Evolutionary conservation across 768 basidiomycete species (phyloP), one percentile per base, ranked within the genome.

Genomic region (Dendrothele bispora): DNA sequence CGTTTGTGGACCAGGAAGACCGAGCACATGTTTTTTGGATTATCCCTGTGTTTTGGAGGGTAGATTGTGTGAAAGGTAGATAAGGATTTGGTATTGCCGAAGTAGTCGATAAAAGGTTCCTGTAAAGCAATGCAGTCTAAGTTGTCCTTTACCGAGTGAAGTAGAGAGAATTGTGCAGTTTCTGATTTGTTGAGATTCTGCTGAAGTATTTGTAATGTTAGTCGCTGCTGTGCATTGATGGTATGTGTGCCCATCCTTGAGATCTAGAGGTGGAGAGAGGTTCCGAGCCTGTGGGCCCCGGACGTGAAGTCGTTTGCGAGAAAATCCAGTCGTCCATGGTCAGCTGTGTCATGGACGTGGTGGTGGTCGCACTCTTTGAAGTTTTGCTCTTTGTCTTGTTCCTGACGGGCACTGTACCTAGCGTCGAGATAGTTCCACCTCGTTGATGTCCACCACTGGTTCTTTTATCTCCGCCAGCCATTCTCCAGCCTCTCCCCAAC

Each of bases 171-270:
- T 35, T 55, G 55, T 2, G 45, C 39, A 7, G 17, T 17, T 0
- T 37, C 43, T 2, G 66, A 66, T 35, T 63, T 59, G 49, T 61
- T 59, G 3, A 66, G n/a, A 40, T 69, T 69, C n/a, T 58, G 56
- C 27, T 61, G 60, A 50, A 54, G 53, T 2, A 64, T 54, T 1
- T 47, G 26, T 0, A 65, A 47, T 5, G 21, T 29, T 1, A 15
- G 38, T 18, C 29, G 21, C 22, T 38, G 32, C 25, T 32, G n/a
- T n/a, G n/a, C n/a, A n/a, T n/a, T n/a, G n/a, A n/a, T n/a, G n/a
- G n/a, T n/a, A n/a, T n/a, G n/a, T n/a, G n/a, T n/a, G n/a, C 6
- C 12, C 22, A 34, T 43, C 45, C n/a, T n/a, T n/a, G n/a, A n/a
- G n/a, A n/a, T n/a, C n/a, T n/a, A n/a, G n/a, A n/a, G n/a, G n/a